A percentile compares a stretch with the other conserved stretches of the same genome.
These are phyloP conservation scores for Tripterygium wilfordii DNA, from an alignment of 177 flowering plant species.

Conservation along the genomic window DNA sequence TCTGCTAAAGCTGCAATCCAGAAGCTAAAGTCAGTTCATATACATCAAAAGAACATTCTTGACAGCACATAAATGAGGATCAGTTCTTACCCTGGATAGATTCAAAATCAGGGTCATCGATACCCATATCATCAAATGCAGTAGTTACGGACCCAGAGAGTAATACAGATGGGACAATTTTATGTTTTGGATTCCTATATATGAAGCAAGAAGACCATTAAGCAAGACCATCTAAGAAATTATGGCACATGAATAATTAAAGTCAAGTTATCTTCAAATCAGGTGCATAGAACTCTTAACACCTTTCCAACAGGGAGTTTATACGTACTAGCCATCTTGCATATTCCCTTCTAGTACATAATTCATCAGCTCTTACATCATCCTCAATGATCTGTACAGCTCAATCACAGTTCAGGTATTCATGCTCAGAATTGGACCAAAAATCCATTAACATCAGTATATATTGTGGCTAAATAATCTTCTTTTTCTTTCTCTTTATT, in stretches of 20 bases:
- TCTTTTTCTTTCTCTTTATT: no score
- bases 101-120: constrained; percentile 66
- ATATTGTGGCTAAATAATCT: not conserved
- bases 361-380: constrained; percentile 48
- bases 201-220: not conserved
- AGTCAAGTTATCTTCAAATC: no score
- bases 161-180: constrained; percentile 37
- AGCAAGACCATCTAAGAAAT: no score
- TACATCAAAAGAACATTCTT: not conserved
- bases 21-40: constrained; percentile 3
- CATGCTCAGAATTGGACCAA: constrained; percentile 33
- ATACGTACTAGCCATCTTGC: constrained; percentile 77
- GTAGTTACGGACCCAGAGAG: constrained; percentile 38
- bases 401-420: constrained; percentile 23
- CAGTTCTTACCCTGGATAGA: constrained; percentile 62
- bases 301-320: constrained; percentile 74
- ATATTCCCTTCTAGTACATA: constrained; percentile 86
- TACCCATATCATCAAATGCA: constrained; percentile 71
- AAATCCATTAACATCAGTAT: constrained; percentile 4
- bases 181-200: constrained; percentile 55
- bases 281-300: constrained; percentile 1
- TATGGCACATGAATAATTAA: no score
- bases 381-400: constrained; percentile 71
- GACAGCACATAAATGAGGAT: not conserved
- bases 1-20: constrained; percentile 68